Evolutionary conservation across 208 protist species (phyloP).

Genomic region (Spongospora subterranea): DNA sequence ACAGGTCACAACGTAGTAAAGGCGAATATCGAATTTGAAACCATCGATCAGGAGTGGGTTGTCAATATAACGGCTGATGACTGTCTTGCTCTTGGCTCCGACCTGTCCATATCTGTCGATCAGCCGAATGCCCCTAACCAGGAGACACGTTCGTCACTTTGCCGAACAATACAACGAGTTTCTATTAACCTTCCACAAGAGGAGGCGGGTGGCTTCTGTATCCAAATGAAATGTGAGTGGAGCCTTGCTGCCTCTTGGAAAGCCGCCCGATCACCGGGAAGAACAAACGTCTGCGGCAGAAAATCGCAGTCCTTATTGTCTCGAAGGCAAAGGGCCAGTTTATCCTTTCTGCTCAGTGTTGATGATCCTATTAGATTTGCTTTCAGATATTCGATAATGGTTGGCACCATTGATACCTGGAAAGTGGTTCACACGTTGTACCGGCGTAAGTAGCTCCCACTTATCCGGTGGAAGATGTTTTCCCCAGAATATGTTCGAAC

Average conservation of each 20-base stretch:
- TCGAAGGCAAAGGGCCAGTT: not conserved
- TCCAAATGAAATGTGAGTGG: constrained; percentile 19
- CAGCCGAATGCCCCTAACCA: not conserved
- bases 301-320: constrained; percentile 47
- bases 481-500: constrained; percentile 29
- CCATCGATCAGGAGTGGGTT: constrained; percentile 68
- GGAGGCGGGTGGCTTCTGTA: constrained; percentile 59
- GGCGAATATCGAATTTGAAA: constrained; percentile 70
- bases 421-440: constrained; percentile 32
- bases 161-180: not conserved
- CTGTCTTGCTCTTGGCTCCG: not conserved
- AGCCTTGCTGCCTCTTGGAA: not conserved
- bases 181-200: constrained; percentile 35
- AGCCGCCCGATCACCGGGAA: constrained; percentile 55
- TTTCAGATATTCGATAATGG: not conserved
- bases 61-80: constrained; percentile 64
- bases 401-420: not conserved
- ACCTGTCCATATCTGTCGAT: constrained; percentile 1
- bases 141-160: not conserved
- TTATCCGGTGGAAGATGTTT: not conserved
- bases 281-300: constrained; percentile 60
- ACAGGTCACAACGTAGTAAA: constrained; percentile 65
- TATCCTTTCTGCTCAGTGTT: not conserved
- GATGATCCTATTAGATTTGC: not conserved
- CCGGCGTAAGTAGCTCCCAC: constrained; percentile 19